A percentile compares a stretch with the other conserved stretches of the same genome.
phyloP scores from a whole-genome alignment of 1,284 basidiomycete genomes.

The Calocybe gambosa region DNA sequence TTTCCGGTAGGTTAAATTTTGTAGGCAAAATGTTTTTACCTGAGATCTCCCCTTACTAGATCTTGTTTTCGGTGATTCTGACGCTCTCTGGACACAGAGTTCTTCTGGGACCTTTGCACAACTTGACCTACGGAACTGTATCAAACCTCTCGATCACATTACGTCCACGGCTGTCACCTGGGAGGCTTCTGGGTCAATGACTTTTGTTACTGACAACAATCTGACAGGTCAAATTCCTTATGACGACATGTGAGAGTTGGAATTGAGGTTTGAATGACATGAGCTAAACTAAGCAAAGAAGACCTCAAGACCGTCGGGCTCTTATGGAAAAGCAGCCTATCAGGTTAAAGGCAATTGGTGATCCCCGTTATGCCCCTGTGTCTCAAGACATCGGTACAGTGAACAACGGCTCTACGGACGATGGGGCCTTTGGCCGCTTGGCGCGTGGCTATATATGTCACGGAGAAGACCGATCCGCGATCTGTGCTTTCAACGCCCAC shows the following conservation, averaged over 20 bases:
- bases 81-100: slow-evolving; percentile 74
- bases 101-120: slow-evolving; percentile 77
- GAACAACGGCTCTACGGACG: slow-evolving; percentile 32
- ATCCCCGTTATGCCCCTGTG: slow-evolving; percentile 38
- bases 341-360: slow-evolving; percentile 43
- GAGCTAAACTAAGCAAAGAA: slow-evolving; percentile 21
- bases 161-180: slow-evolving; percentile 65
- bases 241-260: slow-evolving; percentile 67
- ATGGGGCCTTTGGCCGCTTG: slow-evolving; percentile 52
- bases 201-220: slow-evolving; percentile 61
- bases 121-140: slow-evolving; percentile 62
- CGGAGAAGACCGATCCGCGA: slow-evolving; percentile 40
- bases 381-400: slow-evolving; percentile 54
- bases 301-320: slow-evolving; percentile 43
- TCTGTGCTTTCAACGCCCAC: slow-evolving; percentile 58
- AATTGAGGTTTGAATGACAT: background rate
- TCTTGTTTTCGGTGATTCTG: slow-evolving; percentile 63
- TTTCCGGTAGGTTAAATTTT: slow-evolving; percentile 47
- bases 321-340: slow-evolving; percentile 31
- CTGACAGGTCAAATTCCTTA: slow-evolving; percentile 70
- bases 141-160: slow-evolving; percentile 64
- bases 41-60: slow-evolving; percentile 40
- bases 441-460: slow-evolving; percentile 66
- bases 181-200: slow-evolving; percentile 63
- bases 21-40: slow-evolving; percentile 1